Percentiles rank a stretch among this genome's conserved stretches.
phyloP scores from a whole-genome alignment of 176 grass and related monocot genomes.

The Saccharum officinarum region DNA sequence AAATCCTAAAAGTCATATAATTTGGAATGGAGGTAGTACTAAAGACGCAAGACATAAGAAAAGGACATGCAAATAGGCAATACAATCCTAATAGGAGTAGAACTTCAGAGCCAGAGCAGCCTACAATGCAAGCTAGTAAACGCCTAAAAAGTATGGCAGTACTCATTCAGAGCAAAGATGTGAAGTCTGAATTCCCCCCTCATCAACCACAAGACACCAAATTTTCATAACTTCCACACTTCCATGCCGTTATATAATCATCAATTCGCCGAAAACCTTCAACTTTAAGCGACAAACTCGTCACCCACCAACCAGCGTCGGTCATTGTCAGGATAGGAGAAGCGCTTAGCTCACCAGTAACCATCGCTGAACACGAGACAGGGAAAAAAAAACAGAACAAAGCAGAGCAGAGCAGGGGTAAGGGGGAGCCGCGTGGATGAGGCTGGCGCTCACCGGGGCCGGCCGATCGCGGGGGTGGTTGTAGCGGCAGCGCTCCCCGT shows the following conservation, averaged over 20 bases:
- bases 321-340: slow-evolving; percentile 42
- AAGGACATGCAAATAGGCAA: not conserved
- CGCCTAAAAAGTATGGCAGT: not conserved
- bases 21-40: not conserved
- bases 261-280: slow-evolving; percentile 7
- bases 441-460: slow-evolving; percentile 41
- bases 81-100: not conserved
- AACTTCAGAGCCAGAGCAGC: not conserved
- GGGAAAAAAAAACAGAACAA: not conserved
- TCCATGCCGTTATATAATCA: not conserved
- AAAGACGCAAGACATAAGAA: not conserved
- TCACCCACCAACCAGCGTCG: not conserved
- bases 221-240: slow-evolving; percentile 15
- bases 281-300: slow-evolving; percentile 16
- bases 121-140: not conserved
- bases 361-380: slow-evolving; percentile 4
- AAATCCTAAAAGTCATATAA: not conserved
- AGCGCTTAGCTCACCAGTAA: slow-evolving; percentile 2
- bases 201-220: slow-evolving; percentile 31
- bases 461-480: slow-evolving; percentile 83
- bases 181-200: not conserved
- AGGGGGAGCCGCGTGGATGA: no score
- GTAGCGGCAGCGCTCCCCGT: slow-evolving; percentile 90
- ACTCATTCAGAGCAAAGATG: not conserved
- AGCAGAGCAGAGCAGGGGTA: not conserved